Conservation (phyloP, 768 basidiomycete genomes). For the Macrolepiota fuliginosa region DNA sequence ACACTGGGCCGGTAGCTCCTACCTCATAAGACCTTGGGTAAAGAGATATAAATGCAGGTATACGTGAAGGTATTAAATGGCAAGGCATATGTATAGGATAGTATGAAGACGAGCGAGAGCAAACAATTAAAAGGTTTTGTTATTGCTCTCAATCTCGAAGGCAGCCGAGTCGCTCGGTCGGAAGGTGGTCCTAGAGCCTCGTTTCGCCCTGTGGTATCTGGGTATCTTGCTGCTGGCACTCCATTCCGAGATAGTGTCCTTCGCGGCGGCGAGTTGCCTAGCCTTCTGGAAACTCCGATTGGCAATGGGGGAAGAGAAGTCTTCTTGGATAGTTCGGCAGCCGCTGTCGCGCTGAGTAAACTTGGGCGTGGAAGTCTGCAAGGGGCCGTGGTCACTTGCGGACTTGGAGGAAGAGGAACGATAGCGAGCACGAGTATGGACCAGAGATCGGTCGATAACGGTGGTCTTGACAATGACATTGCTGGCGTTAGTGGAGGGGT, state of each 20-base stretch:
- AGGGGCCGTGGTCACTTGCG: not conserved
- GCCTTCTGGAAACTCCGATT: not conserved
- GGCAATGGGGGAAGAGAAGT: not conserved
- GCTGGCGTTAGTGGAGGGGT: too few species aligned
- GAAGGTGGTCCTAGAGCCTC: not conserved
- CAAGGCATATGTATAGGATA: not conserved
- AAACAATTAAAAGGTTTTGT: not conserved
- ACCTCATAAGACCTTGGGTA: too few species aligned
- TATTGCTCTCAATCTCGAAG: not conserved
- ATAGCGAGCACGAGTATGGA: constrained; percentile 3
- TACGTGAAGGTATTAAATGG: too few species aligned
- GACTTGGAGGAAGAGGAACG: not conserved
- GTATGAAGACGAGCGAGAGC: not conserved
- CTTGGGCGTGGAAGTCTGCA: constrained; percentile 7
- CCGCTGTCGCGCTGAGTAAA: not conserved
- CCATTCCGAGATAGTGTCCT: not conserved
- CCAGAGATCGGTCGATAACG: constrained; percentile 7
- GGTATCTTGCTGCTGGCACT: not conserved
- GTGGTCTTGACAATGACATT: not conserved
- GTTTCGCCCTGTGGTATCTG: not conserved
- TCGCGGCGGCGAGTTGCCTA: not conserved
- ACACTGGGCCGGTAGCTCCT: too few species aligned
- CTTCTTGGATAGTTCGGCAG: not conserved
- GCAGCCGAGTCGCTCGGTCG: not conserved
- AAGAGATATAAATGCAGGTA: too few species aligned